Evolutionary conservation across 1,284 basidiomycete genomes (phyloP).

Genomic region (Uromyces viciae-fabae): DNA sequence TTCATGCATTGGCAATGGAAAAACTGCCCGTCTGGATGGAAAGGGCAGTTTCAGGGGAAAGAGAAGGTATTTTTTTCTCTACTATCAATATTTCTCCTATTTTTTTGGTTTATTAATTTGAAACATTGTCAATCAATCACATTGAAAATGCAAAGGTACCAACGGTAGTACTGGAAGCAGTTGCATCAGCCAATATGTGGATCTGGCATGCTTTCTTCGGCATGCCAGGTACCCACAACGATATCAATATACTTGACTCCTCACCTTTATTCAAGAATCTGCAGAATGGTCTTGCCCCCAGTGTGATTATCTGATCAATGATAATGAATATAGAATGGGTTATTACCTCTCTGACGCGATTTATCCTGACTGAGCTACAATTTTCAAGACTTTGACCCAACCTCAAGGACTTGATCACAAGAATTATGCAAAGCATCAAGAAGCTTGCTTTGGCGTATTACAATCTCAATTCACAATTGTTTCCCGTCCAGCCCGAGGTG

Average conservation of each 20-base stretch:
- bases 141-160: slow-evolving; percentile 2
- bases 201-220: slow-evolving; percentile 5
- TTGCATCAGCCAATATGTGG: neutral
- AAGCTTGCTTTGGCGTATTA: neutral
- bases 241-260: neutral
- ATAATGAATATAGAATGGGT: neutral
- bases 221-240: neutral
- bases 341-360: slow-evolving; percentile 21
- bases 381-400: slow-evolving; percentile 7
- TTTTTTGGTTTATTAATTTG: neutral
- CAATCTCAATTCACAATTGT: neutral
- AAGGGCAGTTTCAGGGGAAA: slow-evolving; percentile 1
- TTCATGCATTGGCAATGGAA: slow-evolving; percentile 11
- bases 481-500: neutral
- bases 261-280: neutral
- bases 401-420: neutral
- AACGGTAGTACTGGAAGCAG: neutral
- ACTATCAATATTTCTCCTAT: neutral
- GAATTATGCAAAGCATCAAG: slow-evolving; percentile 6
- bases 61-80: neutral
- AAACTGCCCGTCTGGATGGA: neutral
- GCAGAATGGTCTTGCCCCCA: neutral
- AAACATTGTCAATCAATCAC: neutral
- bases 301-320: neutral
- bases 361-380: slow-evolving; percentile 5